Evolutionary conservation across 345 rosid genomes (phyloP).

Genomic region (Pistacia integerrima): DNA sequence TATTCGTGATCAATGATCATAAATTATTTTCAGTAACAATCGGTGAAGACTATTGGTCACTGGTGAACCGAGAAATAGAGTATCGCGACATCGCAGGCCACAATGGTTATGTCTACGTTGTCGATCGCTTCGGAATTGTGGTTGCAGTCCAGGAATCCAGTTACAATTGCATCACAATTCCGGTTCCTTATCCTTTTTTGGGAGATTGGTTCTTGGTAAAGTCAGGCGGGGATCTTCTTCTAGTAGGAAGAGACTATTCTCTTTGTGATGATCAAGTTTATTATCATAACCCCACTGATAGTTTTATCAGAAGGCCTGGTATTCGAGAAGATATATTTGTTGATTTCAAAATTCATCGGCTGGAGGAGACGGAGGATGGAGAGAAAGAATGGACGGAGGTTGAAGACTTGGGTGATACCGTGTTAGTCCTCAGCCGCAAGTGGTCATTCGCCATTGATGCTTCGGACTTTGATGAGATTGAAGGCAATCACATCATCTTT

Average conservation of each 20-base stretch:
- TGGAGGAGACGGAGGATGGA: not conserved
- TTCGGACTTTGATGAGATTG: constrained; percentile 3
- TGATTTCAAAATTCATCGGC: constrained; percentile 1
- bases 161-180: not conserved
- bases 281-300: not conserved
- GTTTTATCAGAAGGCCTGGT: not conserved
- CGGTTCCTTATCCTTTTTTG: not conserved
- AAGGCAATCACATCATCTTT: constrained; percentile 24
- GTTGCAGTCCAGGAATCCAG: not conserved
- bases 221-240: constrained; percentile 10
- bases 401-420: constrained; percentile 1
- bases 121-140: not conserved
- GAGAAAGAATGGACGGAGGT: constrained; percentile 11
- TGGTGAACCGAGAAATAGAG: too few relatives aligned
- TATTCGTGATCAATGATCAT: not conserved
- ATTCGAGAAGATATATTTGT: not conserved
- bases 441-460: constrained; percentile 19
- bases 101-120: not conserved
- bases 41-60: not conserved
- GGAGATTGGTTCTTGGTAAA: constrained; percentile 17
- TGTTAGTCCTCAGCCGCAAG: constrained; percentile 16
- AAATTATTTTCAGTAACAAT: not conserved
- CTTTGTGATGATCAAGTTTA: not conserved
- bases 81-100: not conserved
- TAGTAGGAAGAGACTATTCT: constrained; percentile 18